Base-by-base conservation (phyloP, 495 filamentous ascomycete genomes). In the Evansstolkia leycettana region DNA sequence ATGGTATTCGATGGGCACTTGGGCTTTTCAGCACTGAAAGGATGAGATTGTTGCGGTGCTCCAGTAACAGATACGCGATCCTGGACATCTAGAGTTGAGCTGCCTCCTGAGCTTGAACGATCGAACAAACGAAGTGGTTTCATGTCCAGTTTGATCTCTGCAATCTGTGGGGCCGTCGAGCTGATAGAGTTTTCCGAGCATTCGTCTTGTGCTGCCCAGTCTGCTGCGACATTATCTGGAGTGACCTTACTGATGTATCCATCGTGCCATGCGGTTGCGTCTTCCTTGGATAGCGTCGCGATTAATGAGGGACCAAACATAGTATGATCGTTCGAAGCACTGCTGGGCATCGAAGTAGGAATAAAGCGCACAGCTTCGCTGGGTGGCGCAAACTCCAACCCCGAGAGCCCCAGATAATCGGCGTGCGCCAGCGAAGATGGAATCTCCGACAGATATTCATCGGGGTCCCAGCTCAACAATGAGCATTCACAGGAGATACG, bases 401-500 rank as follows among this genome's bases (percentile, higher is more conserved):
- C 12, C 5, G 11, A 4, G 5, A 12, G 11, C 14, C 28, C 11
- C 4, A n/a, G 5, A 15, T 4, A 12, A 29, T 29, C 28, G 5
- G 28, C 10, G 5, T 6, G 7, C 13, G 32, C 5, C 14, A 25
- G 10, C 2, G 18, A 34, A 2, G 32, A 34, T 3, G 17, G n/a
- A 5, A 31, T 31, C 17, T 16, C 17, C 2, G n/a, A 13, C 8
- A 15, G 10, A 25, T 24, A 20, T 23, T 34, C 32, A 12, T 12
- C 14, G 6, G 32, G 10, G 7, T 34, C 18, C 32, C 15, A 34
- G 9, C 9, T 16, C 2, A 34, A 18, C 10, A 42, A 45, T 29
- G 49, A 37, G 13, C 39, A 43, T 12, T 48, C 42, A 34, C 37
- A 39, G 14, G 37, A 34, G 4, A 47, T 54, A 12, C 60, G 55